These are phyloP conservation scores for Aureobasidium leucospermi DNA, from an alignment of 2,329 filamentous ascomycete species.

Conservation along the genomic window DNA sequence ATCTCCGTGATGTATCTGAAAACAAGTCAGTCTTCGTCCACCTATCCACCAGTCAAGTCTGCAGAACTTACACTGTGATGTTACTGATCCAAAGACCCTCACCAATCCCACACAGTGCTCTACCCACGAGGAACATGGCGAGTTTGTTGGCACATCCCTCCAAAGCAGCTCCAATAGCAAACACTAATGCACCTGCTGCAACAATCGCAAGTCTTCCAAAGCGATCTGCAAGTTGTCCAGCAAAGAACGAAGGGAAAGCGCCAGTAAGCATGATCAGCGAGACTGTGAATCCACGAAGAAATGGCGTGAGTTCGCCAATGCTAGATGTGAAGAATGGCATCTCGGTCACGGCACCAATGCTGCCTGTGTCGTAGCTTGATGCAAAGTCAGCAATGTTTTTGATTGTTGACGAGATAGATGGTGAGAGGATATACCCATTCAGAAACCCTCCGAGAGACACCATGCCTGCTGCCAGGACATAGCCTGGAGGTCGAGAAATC, in stretches of 20 bases:
- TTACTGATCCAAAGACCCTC: slow-evolving; percentile 53
- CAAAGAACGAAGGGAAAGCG: slow-evolving; percentile 48
- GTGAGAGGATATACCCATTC: slow-evolving; percentile 16
- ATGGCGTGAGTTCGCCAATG: slow-evolving; percentile 46
- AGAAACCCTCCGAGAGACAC: slow-evolving; percentile 19
- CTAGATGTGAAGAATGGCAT: slow-evolving; percentile 47
- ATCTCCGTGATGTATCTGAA: slow-evolving; percentile 52
- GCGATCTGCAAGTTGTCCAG: slow-evolving; percentile 49
- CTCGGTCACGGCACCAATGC: slow-evolving; percentile 52
- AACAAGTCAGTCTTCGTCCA: not conserved
- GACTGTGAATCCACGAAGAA: slow-evolving; percentile 51
- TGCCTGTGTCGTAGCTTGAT: slow-evolving; percentile 42
- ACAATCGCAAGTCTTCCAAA: slow-evolving; percentile 46
- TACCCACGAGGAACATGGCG: slow-evolving; percentile 48
- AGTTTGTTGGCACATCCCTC: slow-evolving; percentile 44
- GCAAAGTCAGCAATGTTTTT: not conserved
- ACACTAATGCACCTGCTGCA: slow-evolving; percentile 45
- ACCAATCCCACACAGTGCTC: slow-evolving; percentile 51
- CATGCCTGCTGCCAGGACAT: slow-evolving; percentile 16
- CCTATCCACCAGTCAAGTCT: not conserved
- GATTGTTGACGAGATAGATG: not conserved
- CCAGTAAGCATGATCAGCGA: slow-evolving; percentile 53
- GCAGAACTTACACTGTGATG: slow-evolving; percentile 39
- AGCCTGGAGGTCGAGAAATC: slow-evolving; percentile 14
- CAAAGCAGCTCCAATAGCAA: slow-evolving; percentile 46